Percentiles rank a stretch among this genome's conserved stretches.
Conservation (phyloP, 768 basidiomycete species). For the Auricularia heimuer region DNA sequence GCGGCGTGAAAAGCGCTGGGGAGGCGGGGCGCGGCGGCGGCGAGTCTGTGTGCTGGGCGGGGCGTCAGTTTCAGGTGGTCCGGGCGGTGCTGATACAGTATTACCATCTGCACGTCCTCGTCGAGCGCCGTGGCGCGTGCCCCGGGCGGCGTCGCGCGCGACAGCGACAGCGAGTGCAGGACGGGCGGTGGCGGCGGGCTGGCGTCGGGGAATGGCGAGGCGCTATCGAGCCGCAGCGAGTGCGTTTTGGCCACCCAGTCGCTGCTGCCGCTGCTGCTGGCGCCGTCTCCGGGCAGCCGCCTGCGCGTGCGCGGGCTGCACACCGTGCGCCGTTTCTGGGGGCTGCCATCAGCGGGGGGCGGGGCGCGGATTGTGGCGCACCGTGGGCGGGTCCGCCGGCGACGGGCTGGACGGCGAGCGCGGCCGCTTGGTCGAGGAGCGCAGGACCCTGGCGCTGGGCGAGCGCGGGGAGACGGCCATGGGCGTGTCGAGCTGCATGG, state of each 20-base stretch:
- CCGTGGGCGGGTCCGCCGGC: not conserved
- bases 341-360: not conserved
- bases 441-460: not conserved
- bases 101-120: not conserved
- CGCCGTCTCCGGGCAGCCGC: too few species aligned
- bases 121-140: not conserved
- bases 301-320: not conserved
- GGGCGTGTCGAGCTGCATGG: not conserved
- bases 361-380: not conserved
- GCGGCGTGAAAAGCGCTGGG: not conserved
- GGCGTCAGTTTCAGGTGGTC: not conserved
- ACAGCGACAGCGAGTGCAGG: not conserved
- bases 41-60: not conserved
- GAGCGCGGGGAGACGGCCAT: not conserved
- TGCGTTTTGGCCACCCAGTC: not conserved
- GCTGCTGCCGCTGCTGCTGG: not conserved
- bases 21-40: not conserved
- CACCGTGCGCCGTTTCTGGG: not conserved
- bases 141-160: too few species aligned
- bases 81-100: not conserved
- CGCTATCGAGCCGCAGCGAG: not conserved
- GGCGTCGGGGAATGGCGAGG: not conserved
- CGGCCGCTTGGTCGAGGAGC: not conserved
- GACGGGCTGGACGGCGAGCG: not conserved
- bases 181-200: not conserved